Evolutionary conservation across 2,329 filamentous ascomycete genomes (phyloP), one percentile per base, ranked within the genome.

Genomic region (Colletotrichum coccodes): DNA sequence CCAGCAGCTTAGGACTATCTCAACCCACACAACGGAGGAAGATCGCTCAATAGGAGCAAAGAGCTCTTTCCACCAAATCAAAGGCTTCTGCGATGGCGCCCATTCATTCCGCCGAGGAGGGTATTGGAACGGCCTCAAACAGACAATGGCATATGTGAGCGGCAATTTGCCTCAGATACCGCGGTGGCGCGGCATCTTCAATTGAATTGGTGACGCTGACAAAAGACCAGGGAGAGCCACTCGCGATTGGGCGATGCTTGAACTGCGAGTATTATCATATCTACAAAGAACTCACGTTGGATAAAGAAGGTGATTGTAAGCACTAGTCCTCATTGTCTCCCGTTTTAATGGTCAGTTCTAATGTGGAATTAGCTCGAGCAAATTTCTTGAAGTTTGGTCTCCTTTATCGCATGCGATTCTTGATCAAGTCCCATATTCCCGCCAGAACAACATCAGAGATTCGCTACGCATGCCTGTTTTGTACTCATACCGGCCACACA

Each of bases 381-480:
- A 80, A 78, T 11, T 77, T 78, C 32, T 70, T 70, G 30, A 78
- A 77, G 26, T 73, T 72, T 6, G 80, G 79, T 3, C 74, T 81
- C 5, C 73, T 76, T 1, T 83, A 81, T 71, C 81, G 82, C 6
- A 74, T 81, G 16, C 78, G 82, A 0, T 77, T 84, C 30, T 75
- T 83, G 12, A 82, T 80, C 73, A 84, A 84, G 61, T 82, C 79
- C 16, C 82, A 84, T 61, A 68, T 84, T 3, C 63, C 74, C n/a
- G 76, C 75, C 14, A 72, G 68, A 6, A 73, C 73, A 18, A 73
- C 78, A 38, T 76, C 79, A 30, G 75, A 76, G 58, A 72, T 77
- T 52, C 82, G 80, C 63, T 83, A 80, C 56, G 81, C 75, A 5
- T 83, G 82, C 58, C 71, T 83, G 1, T 83, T 81, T 70, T 83